A percentile compares a stretch with the other conserved stretches of the same genome.
Conservation (phyloP, 495 filamentous ascomycete genomes). For the Hypoxylon crocopeplum region DNA sequence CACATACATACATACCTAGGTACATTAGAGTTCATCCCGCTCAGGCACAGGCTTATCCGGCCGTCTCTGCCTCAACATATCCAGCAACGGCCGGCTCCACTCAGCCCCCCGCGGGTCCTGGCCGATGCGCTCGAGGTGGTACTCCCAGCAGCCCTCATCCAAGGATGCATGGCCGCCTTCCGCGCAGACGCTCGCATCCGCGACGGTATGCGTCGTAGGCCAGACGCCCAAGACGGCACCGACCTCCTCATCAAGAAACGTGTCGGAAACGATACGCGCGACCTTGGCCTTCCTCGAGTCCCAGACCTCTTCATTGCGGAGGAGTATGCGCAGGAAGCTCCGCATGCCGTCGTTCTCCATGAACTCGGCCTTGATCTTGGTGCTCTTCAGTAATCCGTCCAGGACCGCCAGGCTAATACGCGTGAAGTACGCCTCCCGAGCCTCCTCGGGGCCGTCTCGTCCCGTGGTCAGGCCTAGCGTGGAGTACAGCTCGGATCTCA, state of each 20-base stretch:
- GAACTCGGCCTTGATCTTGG: slow-evolving; percentile 57
- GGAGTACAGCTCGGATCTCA: slow-evolving; percentile 38
- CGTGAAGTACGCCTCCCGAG: slow-evolving; percentile 31
- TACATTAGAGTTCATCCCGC: slow-evolving; percentile 31
- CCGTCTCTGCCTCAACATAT: slow-evolving; percentile 19
- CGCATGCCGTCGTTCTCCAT: slow-evolving; percentile 54
- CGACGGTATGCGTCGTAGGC: slow-evolving; percentile 42
- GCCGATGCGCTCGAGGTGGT: slow-evolving; percentile 42
- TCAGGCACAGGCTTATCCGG: not conserved
- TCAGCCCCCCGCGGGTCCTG: slow-evolving; percentile 13
- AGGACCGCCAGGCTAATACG: slow-evolving; percentile 40
- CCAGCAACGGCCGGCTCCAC: slow-evolving; percentile 33
- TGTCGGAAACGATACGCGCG: slow-evolving; percentile 61
- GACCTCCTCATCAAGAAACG: slow-evolving; percentile 66
- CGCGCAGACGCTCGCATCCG: slow-evolving; percentile 35
- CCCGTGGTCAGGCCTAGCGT: slow-evolving; percentile 40
- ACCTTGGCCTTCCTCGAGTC: slow-evolving; percentile 51
- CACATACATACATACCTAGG: not conserved
- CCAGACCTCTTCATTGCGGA: slow-evolving; percentile 45
- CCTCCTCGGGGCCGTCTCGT: slow-evolving; percentile 22
- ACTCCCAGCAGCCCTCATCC: slow-evolving; percentile 50
- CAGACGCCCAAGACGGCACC: slow-evolving; percentile 58
- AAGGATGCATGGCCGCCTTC: slow-evolving; percentile 6
- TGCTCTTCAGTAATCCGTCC: slow-evolving; percentile 51
- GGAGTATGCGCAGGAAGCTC: slow-evolving; percentile 54